Conservation (phyloP, 2,329 filamentous ascomycete species). For the Clonostachys chloroleuca region DNA sequence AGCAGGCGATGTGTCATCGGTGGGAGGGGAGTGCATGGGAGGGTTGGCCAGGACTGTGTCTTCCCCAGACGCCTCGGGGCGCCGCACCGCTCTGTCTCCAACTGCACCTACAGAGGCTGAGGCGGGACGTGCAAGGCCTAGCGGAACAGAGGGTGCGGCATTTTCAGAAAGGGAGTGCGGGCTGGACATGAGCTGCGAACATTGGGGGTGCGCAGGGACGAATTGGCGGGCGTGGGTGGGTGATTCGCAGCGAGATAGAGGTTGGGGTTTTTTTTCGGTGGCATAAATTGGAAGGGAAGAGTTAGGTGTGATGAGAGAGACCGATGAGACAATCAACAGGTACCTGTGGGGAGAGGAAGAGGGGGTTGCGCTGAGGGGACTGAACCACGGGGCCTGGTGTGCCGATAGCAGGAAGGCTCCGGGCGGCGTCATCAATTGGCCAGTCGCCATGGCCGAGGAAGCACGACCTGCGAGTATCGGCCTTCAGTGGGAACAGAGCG, state of each 20-base stretch:
- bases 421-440: neutral
- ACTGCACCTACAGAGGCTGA: neutral
- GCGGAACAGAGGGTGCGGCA: conserved; percentile 44
- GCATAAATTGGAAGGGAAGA: neutral
- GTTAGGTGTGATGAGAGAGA: neutral
- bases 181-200: conserved; percentile 53
- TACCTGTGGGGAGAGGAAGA: neutral
- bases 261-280: conserved; percentile 2
- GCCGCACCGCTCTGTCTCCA: conserved; percentile 3
- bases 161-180: conserved; percentile 45
- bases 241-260: conserved; percentile 16
- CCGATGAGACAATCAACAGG: neutral
- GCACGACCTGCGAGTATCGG: neutral
- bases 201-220: conserved; percentile 31
- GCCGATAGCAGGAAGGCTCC: neutral
- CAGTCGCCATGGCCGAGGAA: neutral
- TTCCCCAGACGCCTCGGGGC: conserved; percentile 5
- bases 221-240: conserved; percentile 15
- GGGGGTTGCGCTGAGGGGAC: neutral
- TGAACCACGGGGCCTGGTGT: neutral
- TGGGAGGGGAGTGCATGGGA: conserved; percentile 5
- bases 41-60: neutral
- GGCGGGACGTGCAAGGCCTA: conserved; percentile 21
- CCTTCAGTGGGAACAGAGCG: neutral
- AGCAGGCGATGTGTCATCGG: conserved; percentile 1